Evolutionary conservation across 768 basidiomycete genomes (phyloP), one percentile per base, ranked within the genome.

Genomic region (Suillus alpinus): DNA sequence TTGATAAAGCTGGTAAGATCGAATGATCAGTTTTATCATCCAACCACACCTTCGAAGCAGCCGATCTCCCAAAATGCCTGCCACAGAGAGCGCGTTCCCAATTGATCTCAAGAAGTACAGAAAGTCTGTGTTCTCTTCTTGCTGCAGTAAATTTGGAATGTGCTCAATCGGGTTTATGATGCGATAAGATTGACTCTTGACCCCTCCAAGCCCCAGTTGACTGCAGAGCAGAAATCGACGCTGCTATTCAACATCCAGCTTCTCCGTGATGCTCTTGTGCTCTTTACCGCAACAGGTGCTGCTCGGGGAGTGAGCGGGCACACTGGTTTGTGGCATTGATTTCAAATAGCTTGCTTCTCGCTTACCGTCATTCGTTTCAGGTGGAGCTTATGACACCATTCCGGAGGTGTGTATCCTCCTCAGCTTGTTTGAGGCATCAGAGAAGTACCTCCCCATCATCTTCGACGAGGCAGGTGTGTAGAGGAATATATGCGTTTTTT

Each of bases 221-320:
- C 86, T 0, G 68, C 71, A n/a, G 85, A 88, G 59, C 82, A 95
- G 70, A 86, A 80, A 67, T 66, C 78, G 3, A 76, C 74, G 18
- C 77, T 95, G 65, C 72, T 79, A 65, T 74, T 79, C 58, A 95
- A 95, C 74, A 90, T 94, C 67, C 85, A 88, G 69, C 80, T 94
- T 32, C 78, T 93, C 62, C 87, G 93, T 56, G 93, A 94, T 85
- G 86, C 82, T 7, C 91, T 95, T 64, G 86, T 95, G 29, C 77
- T 91, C 50, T 95, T 94, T 75, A 95, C 93, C 0, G 88, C 92
- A 6, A 88, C 90, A 8, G 93, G 91, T 57, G 86, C 90, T 55
- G 93, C 93, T 4, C 81, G 93, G 46, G 93, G 93, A 53, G 89
- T 92, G 46, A 90, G 89, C 66, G 93, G 93, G 37, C 93, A 94